Base-by-base conservation (phyloP, 2,329 filamentous ascomycete genomes). In the Colletotrichum theobromicola region DNA sequence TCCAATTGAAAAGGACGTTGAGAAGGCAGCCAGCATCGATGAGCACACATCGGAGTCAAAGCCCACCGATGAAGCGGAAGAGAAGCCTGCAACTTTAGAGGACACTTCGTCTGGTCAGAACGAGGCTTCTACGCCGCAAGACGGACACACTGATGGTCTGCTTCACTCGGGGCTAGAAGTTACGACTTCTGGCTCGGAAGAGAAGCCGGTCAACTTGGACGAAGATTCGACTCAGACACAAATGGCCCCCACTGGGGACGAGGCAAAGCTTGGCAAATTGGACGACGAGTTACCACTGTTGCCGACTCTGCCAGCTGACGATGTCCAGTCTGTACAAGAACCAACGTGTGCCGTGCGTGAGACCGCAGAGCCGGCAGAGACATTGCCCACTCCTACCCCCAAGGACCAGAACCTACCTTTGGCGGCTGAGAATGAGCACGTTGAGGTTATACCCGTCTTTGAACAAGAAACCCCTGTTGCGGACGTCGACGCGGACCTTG, bases 361-460 rank as follows among this genome's bases (percentile, higher is more conserved):
- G 16, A n/a, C 30, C 24, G 30, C 34, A 32, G 18, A 55, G 18
- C 37, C 24, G 21, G 67, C 34, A 8, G 74, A 64, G 16, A 53
- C 42, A 28, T 30, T 24, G 26, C 63, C 70, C 55, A 61, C 63
- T 13, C 50, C 68, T 7, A 66, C 76, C 35, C 66, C 70, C 64
- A 78, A 75, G 37, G 77, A 77, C 61, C 73, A 82, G 15, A 78
- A 50, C 42, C n/a, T 21, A 21, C 13, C 10, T 50, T 50, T 50
- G n/a, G 42, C 42, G 42, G 42, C 42, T 7, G 42, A 50, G 5
- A 50, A 50, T 50, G 42, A 50, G 2, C 10, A 21, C 12, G n/a
- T 50, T 7, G 42, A 50, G n/a, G 42, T n/a, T n/a, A 7, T 21
- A 21, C n/a, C 10, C 13, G 42, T 50, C 42, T 21, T 50, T 50